These are phyloP conservation scores for Trametes meyenii DNA, from an alignment of 768 basidiomycete genomes.

Conservation along the genomic window DNA sequence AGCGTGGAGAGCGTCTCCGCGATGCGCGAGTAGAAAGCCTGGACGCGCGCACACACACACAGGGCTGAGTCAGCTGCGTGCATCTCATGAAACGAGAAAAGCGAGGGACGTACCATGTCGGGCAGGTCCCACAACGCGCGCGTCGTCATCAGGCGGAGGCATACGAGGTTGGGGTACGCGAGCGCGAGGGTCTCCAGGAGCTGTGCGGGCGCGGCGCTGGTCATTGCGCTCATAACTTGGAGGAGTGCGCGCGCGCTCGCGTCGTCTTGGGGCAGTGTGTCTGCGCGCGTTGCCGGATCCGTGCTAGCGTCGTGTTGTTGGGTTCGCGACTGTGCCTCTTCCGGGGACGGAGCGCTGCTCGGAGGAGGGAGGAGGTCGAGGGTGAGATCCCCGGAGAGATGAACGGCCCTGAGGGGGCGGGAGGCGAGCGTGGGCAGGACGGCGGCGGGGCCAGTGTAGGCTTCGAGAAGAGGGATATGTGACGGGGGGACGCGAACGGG, in stretches of 20 bases:
- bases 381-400: constrained; percentile 61
- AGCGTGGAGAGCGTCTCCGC: constrained; percentile 60
- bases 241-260: constrained; percentile 36
- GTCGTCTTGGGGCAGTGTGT: not conserved
- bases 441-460: constrained; percentile 63
- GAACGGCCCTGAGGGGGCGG: constrained; percentile 65
- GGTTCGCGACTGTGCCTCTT: constrained; percentile 14
- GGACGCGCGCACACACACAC: constrained; percentile 3
- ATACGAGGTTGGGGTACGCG: constrained; percentile 61
- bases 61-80: constrained; percentile 8
- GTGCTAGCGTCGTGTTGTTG: not conserved
- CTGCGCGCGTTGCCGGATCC: not conserved
- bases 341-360: constrained; percentile 27
- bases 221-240: constrained; percentile 60
- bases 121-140: constrained; percentile 36
- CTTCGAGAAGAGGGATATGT: constrained; percentile 48
- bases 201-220: constrained; percentile 57
- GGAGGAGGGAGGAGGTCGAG: constrained; percentile 54
- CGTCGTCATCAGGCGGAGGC: constrained; percentile 63
- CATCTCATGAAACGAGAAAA: not conserved
- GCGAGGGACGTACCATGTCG: constrained; percentile 34
- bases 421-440: constrained; percentile 64
- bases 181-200: constrained; percentile 58
- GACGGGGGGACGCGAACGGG: constrained; percentile 33
- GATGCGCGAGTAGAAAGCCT: constrained; percentile 69